Conservation (phyloP, 2,329 filamentous ascomycete species). For the Paramyrothecium sp. region DNA sequence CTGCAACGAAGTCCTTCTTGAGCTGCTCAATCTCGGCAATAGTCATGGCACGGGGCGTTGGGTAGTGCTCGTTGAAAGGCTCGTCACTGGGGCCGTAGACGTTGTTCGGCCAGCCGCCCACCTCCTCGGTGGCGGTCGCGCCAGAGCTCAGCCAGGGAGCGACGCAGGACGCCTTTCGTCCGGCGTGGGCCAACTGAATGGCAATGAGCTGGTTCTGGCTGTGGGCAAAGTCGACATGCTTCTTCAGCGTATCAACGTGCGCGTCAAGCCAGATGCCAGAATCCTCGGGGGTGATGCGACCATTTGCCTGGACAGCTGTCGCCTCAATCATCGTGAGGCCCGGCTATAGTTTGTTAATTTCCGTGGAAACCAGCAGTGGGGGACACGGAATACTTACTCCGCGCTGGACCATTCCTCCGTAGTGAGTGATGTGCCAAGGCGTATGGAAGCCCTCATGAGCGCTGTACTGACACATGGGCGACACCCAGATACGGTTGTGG, state of each 20-base stretch:
- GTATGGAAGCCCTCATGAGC: conserved; percentile 58
- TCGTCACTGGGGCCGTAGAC: conserved; percentile 42
- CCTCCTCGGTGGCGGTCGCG: conserved; percentile 29
- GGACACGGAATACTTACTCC: conserved; percentile 39
- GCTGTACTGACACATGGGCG: conserved; percentile 48
- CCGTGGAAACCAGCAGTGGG: conserved; percentile 14
- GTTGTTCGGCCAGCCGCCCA: conserved; percentile 49
- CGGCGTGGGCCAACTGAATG: conserved; percentile 75
- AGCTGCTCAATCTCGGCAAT: conserved; percentile 60
- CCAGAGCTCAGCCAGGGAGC: conserved; percentile 65
- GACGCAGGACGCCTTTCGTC: conserved; percentile 56
- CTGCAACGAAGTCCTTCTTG: conserved; percentile 58
- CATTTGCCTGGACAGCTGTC: conserved; percentile 61
- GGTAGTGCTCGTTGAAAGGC: conserved; percentile 55
- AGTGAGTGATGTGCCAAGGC: conserved; percentile 70
- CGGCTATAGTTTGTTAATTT: conserved; percentile 27
- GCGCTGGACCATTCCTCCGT: conserved; percentile 69
- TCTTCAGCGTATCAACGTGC: conserved; percentile 59
- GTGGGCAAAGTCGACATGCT: conserved; percentile 60
- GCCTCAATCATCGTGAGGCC: conserved; percentile 69
- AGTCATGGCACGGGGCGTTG: conserved; percentile 62
- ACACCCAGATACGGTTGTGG: conserved; percentile 44
- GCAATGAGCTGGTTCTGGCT: conserved; percentile 60
- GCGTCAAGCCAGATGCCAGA: conserved; percentile 68
- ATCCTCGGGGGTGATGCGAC: conserved; percentile 57